Evolutionary conservation across 768 basidiomycete species (phyloP), one percentile per base, ranked within the genome.

Genomic region (Phallus indusiatus): DNA sequence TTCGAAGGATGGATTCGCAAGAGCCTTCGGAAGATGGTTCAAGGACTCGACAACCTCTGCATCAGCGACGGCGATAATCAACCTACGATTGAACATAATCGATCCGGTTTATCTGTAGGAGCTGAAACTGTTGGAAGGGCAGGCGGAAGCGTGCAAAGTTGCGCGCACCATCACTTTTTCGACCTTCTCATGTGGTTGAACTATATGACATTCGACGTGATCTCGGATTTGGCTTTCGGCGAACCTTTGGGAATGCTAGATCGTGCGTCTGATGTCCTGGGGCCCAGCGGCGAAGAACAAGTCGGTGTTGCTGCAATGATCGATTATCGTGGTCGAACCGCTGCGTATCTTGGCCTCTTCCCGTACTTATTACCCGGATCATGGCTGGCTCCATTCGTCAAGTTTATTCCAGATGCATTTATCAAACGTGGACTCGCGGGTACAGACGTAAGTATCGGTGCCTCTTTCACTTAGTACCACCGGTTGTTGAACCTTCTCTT

Each of bases 211-310:
- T 62, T 62, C 50, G 49, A 59, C 21, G 57, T 59, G 24, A 59
- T 52, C 11, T 70, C 71, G 2, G 69, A 70, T 47, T 66, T 74
- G 21, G 70, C 69, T 1, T 74, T 73, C 51, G 73, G 72, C 6
- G 67, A 69, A 58, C 57, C 69, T 9, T 65, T 73, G 34, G 71
- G 69, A 16, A 73, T 72, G 71, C 56, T 72, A 3, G 60, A 65
- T 28, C 64, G 64, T 9, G 66, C 66, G 7, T 49, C 54, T n/a
- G 54, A 55, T 18, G 34, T 42, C 9, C 46, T 48, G 16, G 22
- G 22, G 17, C n/a, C 42, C 5, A 46, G 34, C 11, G n/a, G n/a
- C 14, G 36, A 47, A 22, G 20, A 56, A 46, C 2, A 22, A 56
- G 53, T 36, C 20, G 28, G 48, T 18, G 28, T 36, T 51, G 24